A percentile compares a stretch with the other conserved stretches of the same genome.
Conservation (phyloP, 176 grass and related monocot species). For the Raddia distichophylla region DNA sequence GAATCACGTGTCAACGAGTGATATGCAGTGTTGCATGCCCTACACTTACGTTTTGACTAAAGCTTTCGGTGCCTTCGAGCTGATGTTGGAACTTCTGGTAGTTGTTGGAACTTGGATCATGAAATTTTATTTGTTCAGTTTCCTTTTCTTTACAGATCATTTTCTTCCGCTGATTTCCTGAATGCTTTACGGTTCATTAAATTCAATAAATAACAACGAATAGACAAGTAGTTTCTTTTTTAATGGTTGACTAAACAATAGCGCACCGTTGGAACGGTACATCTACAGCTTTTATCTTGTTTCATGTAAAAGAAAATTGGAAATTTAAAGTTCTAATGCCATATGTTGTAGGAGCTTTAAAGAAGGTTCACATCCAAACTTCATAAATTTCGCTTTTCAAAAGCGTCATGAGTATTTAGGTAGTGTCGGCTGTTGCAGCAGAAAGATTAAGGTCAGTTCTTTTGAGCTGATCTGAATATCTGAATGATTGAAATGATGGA, state of each 20-base stretch:
- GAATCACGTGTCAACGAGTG: slow-evolving; percentile 2
- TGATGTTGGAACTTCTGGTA: neutral
- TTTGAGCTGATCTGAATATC: too few species aligned
- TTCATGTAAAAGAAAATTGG: too few species aligned
- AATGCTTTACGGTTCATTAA: neutral
- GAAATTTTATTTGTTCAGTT: neutral
- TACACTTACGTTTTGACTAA: slow-evolving; percentile 20
- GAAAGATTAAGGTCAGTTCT: too few species aligned
- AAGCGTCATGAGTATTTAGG: too few species aligned
- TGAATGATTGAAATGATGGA: too few species aligned
- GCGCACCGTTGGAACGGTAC: too few species aligned
- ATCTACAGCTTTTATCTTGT: too few species aligned
- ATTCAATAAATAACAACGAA: neutral
- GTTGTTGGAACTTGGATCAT: slow-evolving; percentile 2
- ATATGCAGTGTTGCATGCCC: slow-evolving; percentile 23
- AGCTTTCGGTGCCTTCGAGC: neutral
- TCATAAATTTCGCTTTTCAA: too few species aligned
- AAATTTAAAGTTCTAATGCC: too few species aligned
- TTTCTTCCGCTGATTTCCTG: slow-evolving; percentile 7
- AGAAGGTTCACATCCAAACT: too few species aligned
- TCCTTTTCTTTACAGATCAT: neutral
- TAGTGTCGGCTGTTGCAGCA: too few species aligned
- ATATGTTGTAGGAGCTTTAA: too few species aligned
- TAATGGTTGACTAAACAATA: neutral
- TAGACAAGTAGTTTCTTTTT: neutral